phyloP scores from a whole-genome alignment of 2,329 filamentous ascomycete species.

The Blumeria graminis region DNA sequence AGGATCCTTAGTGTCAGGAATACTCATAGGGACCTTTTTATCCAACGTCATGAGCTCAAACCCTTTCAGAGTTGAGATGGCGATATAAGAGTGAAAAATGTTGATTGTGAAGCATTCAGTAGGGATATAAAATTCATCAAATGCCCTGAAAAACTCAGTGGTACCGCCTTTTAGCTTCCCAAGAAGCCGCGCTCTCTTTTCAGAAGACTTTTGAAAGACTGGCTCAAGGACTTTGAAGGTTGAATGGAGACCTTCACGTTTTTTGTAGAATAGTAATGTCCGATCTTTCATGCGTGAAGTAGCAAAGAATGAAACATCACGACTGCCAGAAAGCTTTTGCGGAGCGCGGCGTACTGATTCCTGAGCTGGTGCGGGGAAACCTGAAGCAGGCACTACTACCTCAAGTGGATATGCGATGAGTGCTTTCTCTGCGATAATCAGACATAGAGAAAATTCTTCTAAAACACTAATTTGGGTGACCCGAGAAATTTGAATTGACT shows the following conservation, averaged over 20 bases:
- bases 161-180: slow-evolving; percentile 35
- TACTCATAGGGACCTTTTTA: slow-evolving; percentile 86
- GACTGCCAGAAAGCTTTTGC: slow-evolving; percentile 62
- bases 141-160: slow-evolving; percentile 93
- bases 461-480: slow-evolving; percentile 88
- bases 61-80: slow-evolving; percentile 72
- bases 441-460: slow-evolving; percentile 82
- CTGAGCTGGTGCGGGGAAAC: slow-evolving; percentile 33
- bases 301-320: slow-evolving; percentile 91
- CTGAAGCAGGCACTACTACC: slow-evolving; percentile 42
- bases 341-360: slow-evolving; percentile 62
- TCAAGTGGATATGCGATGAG: slow-evolving; percentile 88
- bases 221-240: slow-evolving; percentile 95
- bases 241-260: slow-evolving; percentile 72
- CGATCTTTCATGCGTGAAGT: slow-evolving; percentile 94
- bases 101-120: slow-evolving; percentile 89
- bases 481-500: slow-evolving; percentile 48
- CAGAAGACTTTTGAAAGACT: slow-evolving; percentile 75
- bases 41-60: slow-evolving; percentile 92
- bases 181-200: slow-evolving; percentile 51
- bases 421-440: slow-evolving; percentile 76
- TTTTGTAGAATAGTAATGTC: slow-evolving; percentile 88
- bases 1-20: slow-evolving; percentile 61
- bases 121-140: slow-evolving; percentile 96
- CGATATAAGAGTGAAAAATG: slow-evolving; percentile 82